These are phyloP conservation scores for Geranomyces michiganensis DNA, from an alignment of 192 early-diverging fungal genomes.

Conservation along the genomic window DNA sequence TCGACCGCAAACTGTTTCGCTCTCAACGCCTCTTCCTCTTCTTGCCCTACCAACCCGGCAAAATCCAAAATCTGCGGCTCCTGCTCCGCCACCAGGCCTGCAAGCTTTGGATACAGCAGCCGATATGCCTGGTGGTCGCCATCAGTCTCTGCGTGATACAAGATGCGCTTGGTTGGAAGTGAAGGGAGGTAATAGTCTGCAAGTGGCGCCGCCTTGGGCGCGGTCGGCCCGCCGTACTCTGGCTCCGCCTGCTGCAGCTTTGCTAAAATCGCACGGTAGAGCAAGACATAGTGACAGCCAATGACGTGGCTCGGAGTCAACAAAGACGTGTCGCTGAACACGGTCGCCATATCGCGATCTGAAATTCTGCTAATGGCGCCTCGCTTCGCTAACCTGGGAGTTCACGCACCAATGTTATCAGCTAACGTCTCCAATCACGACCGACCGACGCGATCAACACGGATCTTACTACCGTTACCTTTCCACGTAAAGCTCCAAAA, in stretches of 20 bases:
- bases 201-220: background rate
- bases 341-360: background rate
- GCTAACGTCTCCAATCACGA: too few species aligned
- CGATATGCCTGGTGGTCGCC: constrained; percentile 10
- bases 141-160: constrained; percentile 5
- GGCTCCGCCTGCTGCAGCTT: background rate
- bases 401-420: too few species aligned
- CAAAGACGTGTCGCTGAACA: background rate
- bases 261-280: background rate
- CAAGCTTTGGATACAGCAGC: constrained; percentile 4
- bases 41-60: background rate
- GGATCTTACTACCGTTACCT: too few species aligned
- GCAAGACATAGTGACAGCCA: background rate
- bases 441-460: too few species aligned
- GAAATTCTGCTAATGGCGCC: constrained; percentile 5
- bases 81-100: constrained; percentile 10
- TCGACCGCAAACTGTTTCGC: background rate
- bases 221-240: background rate
- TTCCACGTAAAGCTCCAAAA: constrained; percentile 13
- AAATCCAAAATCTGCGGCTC: constrained; percentile 9
- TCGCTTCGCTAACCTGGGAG: background rate
- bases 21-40: constrained; percentile 5
- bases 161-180: constrained; percentile 6
- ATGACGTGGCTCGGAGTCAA: constrained; percentile 4
- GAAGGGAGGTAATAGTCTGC: background rate